These are phyloP conservation scores for Herpetomonas muscarum DNA, from an alignment of 208 protist species.

Conservation along the genomic window DNA sequence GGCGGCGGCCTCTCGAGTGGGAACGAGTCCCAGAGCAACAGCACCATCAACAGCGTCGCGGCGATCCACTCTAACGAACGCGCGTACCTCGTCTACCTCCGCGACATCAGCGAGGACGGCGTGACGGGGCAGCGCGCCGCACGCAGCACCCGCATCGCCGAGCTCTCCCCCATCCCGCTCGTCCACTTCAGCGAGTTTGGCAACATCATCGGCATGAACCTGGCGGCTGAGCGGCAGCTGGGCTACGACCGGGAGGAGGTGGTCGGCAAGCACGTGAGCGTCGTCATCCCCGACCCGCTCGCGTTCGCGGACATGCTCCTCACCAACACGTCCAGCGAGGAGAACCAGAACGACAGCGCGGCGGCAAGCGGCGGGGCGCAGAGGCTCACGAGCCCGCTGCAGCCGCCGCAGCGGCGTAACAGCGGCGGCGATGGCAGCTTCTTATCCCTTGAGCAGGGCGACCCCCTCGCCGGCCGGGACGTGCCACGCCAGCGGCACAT, in stretches of 20 bases:
- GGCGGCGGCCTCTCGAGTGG: no score
- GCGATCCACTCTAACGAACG: not conserved
- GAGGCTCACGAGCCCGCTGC: no score
- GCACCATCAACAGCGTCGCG: no score
- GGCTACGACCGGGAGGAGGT: slow-evolving; percentile 5
- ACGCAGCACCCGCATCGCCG: slow-evolving; percentile 13
- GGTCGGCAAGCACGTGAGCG: slow-evolving; percentile 18
- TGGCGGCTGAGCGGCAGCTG: slow-evolving; percentile 21
- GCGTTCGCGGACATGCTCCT: slow-evolving; percentile 3
- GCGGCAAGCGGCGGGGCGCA: not conserved
- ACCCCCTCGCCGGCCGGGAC: not conserved
- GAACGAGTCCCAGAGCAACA: no score
- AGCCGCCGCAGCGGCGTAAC: no score
- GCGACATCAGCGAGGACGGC: slow-evolving; percentile 16
- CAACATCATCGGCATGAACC: slow-evolving; percentile 29
- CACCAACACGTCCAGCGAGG: not conserved
- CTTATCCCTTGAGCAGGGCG: no score
- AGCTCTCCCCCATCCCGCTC: slow-evolving; percentile 24
- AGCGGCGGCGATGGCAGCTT: no score
- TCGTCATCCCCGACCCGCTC: slow-evolving; percentile 9
- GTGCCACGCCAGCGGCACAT: not conserved
- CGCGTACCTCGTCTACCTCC: slow-evolving; percentile 9
- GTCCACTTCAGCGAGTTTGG: slow-evolving; percentile 24
- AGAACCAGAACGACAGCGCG: no score
- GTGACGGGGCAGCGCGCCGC: not conserved